Base-by-base conservation (phyloP, 805 yeast species). In the Zygosaccharomyces rouxii region DNA sequence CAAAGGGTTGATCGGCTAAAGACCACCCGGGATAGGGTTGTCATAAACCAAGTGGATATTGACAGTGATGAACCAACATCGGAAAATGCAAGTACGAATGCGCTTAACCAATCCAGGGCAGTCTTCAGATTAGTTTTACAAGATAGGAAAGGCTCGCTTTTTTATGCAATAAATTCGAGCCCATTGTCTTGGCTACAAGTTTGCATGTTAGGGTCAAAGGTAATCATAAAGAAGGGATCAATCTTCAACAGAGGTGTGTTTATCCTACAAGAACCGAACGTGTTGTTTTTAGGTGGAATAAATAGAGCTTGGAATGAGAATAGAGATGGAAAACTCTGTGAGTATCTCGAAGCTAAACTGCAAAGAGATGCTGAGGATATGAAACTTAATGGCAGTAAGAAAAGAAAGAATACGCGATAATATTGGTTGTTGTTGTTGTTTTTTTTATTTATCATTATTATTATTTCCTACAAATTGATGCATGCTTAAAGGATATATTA, bases 91-190 rank as follows among this genome's bases (percentile, higher is more conserved):
- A 47, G 40, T 23, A 19, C 26, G 22, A 44, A 43, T 29, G 28
- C 28, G 10, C 10, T 9, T 25, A 37, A 38, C n/a, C 31, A 40
- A 16, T 58, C 9, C 28, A 58, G 48, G 55, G 23, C 61, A 23
- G 66, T 74, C 0, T 83, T 69, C 60, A 83, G 82, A 54, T 63
- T 86, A 18, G 75, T 82, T 0, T 60, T 86, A 26, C 82, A 78
- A 58, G 89, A 82, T 54, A 60, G 68, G 10, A 51, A 53, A 14
- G 81, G 82, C 2, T 74, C 76, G 38, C 60, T 75, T 14, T 71
- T 77, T 47, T 83, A 72, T 59, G 94, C 80, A 0, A 71, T 81
- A 38, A 89, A 84, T 56, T 53, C 72, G 14, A 79, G 77, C 44
- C 75, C 77, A 33, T 56, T 84, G 33, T 63, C 71, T 1, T 82